Evolutionary conservation across 495 filamentous ascomycete species (phyloP).

Genomic region (Mycothermus thermophilus): DNA sequence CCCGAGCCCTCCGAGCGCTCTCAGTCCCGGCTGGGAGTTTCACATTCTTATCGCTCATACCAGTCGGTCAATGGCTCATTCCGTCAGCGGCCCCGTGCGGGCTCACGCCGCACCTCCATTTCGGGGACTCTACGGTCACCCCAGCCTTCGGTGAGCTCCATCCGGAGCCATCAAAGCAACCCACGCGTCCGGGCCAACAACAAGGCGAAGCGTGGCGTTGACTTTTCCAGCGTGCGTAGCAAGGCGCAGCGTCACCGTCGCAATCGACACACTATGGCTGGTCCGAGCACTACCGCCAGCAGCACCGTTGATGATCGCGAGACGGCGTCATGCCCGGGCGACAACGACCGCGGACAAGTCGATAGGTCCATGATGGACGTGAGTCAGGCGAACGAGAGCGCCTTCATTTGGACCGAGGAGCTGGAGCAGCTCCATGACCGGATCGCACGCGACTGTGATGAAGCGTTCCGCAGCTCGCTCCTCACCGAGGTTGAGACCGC

Average conservation of each 20-base stretch:
- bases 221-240: slow-evolving; percentile 44
- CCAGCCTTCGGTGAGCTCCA: slow-evolving; percentile 44
- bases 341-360: background rate
- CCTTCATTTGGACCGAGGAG: slow-evolving; percentile 33
- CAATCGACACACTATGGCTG: slow-evolving; percentile 4
- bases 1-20: slow-evolving; percentile 6
- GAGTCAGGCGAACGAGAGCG: slow-evolving; percentile 9
- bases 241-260: slow-evolving; percentile 11
- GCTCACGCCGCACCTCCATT: slow-evolving; percentile 12
- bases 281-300: slow-evolving; percentile 19
- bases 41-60: slow-evolving; percentile 16
- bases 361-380: slow-evolving; percentile 10
- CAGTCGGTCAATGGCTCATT: slow-evolving; percentile 12
- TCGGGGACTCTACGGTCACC: slow-evolving; percentile 19
- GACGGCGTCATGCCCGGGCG: slow-evolving; percentile 5
- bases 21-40: slow-evolving; percentile 4
- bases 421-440: slow-evolving; percentile 33
- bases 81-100: slow-evolving; percentile 4
- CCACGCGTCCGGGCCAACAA: slow-evolving; percentile 36
- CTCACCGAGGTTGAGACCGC: slow-evolving; percentile 24
- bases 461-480: slow-evolving; percentile 68
- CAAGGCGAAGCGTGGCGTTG: slow-evolving; percentile 64
- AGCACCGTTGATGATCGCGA: slow-evolving; percentile 11
- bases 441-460: slow-evolving; percentile 42
- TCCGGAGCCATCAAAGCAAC: slow-evolving; percentile 39